Base-by-base conservation (phyloP, 2,329 filamentous ascomycete species). In the Aspergillus intermedius region DNA sequence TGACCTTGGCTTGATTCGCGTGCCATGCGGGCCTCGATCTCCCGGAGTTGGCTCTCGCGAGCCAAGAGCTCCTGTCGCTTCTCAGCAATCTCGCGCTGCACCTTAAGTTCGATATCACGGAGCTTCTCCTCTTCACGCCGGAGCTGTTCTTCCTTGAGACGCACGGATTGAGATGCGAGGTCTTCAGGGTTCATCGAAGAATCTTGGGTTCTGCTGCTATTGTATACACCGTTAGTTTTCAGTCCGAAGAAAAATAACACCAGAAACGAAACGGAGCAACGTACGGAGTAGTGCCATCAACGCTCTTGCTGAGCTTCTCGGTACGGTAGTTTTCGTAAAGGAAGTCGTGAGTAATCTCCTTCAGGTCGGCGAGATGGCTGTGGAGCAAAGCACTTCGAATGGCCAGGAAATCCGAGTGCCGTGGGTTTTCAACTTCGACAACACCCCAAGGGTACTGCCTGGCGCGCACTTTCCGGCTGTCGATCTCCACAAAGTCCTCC, bases 261-360 rank as follows among this genome's bases (percentile, higher is more conserved):
- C 10, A 25, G 15, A 4, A 32, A 30, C 10, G 7, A 19, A 15
- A 32, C 19, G 15, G 42, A 42, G 40, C 45, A 49, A 89, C 90
- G 62, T 87, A 95, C 90, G 83, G 83, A 81, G 83, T 82, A 74
- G 83, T 80, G 74, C 88, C 87, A 71, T 96, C 91, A 61, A 98
- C 93, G 70, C 90, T 96, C 88, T 97, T 98, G 79, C 88, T 95
- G 64, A 98, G 87, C 80, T 97, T 97, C 87, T 98, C 93, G 67
- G 93, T 98, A 89, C 93, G 90, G 82, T 98, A 98, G 77, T 98
- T 98, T 73, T 98, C 93, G 77, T 98, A 98, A 57, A 98, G 78
- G 85, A 98, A 98, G 74, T 98, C 93, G 74, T 98, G 93, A 46
- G 93, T 98, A 68, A 98, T 98, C 74, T 98, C 93, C 84, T 98